Base-by-base conservation (phyloP, 192 early-diverging fungal genomes). In the Entomortierella lignicola region DNA sequence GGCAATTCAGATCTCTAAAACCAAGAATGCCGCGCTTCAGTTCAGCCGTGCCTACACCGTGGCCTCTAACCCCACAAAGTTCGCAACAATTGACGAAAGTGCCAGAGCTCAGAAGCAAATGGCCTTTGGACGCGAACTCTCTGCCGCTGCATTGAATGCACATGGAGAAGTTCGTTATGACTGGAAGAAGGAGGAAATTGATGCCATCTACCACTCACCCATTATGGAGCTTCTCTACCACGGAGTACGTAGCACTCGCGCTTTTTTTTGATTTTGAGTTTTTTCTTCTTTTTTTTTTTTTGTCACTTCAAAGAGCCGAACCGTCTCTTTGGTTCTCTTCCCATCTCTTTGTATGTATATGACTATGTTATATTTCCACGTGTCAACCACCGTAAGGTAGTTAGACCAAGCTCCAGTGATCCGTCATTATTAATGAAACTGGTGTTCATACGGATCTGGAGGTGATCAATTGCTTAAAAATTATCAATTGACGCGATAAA, bases 141-240 rank as follows among this genome's bases (percentile, higher is more conserved):
- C 85, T 21, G 80, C 83, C 25, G 88, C 85, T 50, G 88, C 85
- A 54, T 11, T 65, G 30, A 85, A 85, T 72, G 83, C 88, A 29
- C 57, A 63, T 54, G 77, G 83, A 26, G 84, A 81, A 30, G 53
- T 88, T 15, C 83, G 91, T 41, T 89, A 85, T 61, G 89, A 94
- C 75, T 95, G 93, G 93, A 85, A 85, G 41, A 83, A 85, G 70
- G 88, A 90, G 53, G 91, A 92, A 70, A 91, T 95, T 48, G 84
- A 89, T 70, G 74, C 74, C 31, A 93, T 95, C 66, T 95, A 89
- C 81, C 90, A 93, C 58, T 89, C 88, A 20, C 91, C 93, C 39
- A 75, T 93, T 52, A 86, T 95, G 87, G 92, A 93, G 70, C 79
- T 95, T 66, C 71, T 93, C 71, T 93, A 86, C 81, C 86, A 91